A percentile compares a stretch with the other conserved stretches of the same genome.
Conservation (phyloP, 345 rosid species). For the Arabis alpina region DNA sequence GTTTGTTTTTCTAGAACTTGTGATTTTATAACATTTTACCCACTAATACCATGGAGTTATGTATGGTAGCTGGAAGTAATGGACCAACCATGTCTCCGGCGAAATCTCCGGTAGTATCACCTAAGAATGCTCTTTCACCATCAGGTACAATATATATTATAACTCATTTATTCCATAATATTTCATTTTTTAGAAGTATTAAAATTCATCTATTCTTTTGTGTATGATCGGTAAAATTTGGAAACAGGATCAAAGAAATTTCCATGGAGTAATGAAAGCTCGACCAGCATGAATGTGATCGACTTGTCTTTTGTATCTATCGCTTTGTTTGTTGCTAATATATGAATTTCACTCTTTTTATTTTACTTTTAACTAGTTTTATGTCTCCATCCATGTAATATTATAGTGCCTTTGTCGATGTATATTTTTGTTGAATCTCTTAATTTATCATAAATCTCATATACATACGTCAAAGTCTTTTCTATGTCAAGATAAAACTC, state of each 20-base stretch:
- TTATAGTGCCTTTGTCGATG: background rate
- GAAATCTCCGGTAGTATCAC: background rate
- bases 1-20: background rate
- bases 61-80: background rate
- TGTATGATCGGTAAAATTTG: background rate
- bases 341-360: background rate
- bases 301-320: slow-evolving; percentile 11
- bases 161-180: too few relatives aligned
- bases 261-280: slow-evolving; percentile 15
- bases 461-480: too few relatives aligned
- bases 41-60: background rate
- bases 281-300: slow-evolving; percentile 13
- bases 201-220: too few relatives aligned
- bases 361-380: background rate
- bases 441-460: background rate
- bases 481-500: too few relatives aligned
- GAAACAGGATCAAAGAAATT: slow-evolving; percentile 5
- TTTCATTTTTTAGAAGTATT: too few relatives aligned
- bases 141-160: background rate
- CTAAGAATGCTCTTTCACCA: slow-evolving; percentile 8
- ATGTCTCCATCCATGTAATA: background rate
- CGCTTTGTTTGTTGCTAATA: background rate
- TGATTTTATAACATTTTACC: background rate
- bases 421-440: background rate
- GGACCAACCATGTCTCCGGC: background rate